Percentiles rank a stretch among this genome's conserved stretches.
Evolutionary conservation across 1,284 basidiomycete genomes (phyloP).

Genomic region (Volvariella surrecta): DNA sequence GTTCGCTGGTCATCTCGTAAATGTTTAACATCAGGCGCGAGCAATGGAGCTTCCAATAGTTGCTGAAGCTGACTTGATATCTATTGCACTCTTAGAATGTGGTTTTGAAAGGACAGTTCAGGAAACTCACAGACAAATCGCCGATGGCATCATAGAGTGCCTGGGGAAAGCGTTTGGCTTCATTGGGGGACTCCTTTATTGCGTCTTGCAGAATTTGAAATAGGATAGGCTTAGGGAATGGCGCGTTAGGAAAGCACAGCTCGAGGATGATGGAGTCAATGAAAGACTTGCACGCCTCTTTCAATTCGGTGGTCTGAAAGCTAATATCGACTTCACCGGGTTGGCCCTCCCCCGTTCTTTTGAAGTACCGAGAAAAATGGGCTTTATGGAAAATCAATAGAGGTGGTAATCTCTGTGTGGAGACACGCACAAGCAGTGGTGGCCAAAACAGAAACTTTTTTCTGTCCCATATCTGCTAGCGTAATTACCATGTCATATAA

Average conservation of each 20-base stretch:
- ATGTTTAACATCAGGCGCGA: slow-evolving; percentile 38
- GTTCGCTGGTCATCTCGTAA: slow-evolving; percentile 39
- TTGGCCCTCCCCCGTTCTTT: slow-evolving; percentile 27
- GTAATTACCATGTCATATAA: slow-evolving; percentile 52
- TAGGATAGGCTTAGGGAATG: slow-evolving; percentile 54
- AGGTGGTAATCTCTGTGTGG: slow-evolving; percentile 2
- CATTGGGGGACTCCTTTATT: slow-evolving; percentile 57
- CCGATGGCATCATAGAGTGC: slow-evolving; percentile 70
- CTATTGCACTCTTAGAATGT: slow-evolving; percentile 23
- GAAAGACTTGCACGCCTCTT: slow-evolving; percentile 60
- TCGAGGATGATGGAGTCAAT: slow-evolving; percentile 75
- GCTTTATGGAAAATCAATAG: slow-evolving; percentile 29
- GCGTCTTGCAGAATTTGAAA: slow-evolving; percentile 60
- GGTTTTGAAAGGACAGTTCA: slow-evolving; percentile 1
- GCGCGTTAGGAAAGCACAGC: slow-evolving; percentile 59
- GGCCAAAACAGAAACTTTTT: slow-evolving; percentile 54
- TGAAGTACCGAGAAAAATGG: slow-evolving; percentile 64
- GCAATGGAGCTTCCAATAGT: slow-evolving; percentile 48
- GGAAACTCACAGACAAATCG: slow-evolving; percentile 54
- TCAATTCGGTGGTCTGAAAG: slow-evolving; percentile 56
- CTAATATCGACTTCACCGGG: slow-evolving; percentile 33
- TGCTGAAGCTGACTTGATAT: slow-evolving; percentile 54
- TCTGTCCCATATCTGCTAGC: slow-evolving; percentile 51
- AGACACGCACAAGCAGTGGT: slow-evolving; percentile 45
- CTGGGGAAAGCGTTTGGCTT: slow-evolving; percentile 67